A percentile compares a stretch with the other conserved stretches of the same genome.
phyloP scores from a whole-genome alignment of 2,329 filamentous ascomycete genomes.

The Monosporascus sp. region DNA sequence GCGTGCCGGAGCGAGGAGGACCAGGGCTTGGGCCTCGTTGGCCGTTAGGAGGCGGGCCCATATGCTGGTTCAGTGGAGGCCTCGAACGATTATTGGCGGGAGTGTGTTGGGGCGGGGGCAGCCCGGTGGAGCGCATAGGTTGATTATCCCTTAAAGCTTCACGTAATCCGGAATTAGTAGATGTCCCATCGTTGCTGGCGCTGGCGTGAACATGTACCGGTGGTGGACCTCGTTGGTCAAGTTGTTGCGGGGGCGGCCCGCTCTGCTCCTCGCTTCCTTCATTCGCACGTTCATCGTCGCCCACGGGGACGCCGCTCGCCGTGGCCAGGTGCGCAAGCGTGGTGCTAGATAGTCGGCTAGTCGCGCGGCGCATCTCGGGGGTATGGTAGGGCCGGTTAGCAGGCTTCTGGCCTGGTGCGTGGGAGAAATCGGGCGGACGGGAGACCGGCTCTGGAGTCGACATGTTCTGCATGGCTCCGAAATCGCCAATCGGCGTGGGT shows the following conservation, averaged over 20 bases:
- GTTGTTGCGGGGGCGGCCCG: slow-evolving; percentile 25
- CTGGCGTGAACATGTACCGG: slow-evolving; percentile 45
- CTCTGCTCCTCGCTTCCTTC: slow-evolving; percentile 27
- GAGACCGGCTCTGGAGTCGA: slow-evolving; percentile 71
- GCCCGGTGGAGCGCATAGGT: slow-evolving; percentile 29
- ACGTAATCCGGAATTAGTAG: slow-evolving; percentile 51
- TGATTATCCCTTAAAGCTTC: slow-evolving; percentile 43
- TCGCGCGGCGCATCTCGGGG: slow-evolving; percentile 72
- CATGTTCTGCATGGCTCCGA: slow-evolving; percentile 50
- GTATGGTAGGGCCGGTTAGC: slow-evolving; percentile 65
- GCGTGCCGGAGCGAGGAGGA: slow-evolving; percentile 14
- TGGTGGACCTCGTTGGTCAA: slow-evolving; percentile 34
- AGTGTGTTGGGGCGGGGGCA: slow-evolving; percentile 36
- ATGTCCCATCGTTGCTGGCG: slow-evolving; percentile 40
- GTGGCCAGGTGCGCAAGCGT: slow-evolving; percentile 77
- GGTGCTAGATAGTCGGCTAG: slow-evolving; percentile 74
- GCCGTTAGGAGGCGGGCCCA: slow-evolving; percentile 22
- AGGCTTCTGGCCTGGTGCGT: slow-evolving; percentile 67
- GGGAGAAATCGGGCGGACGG: slow-evolving; percentile 72
- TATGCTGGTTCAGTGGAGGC: slow-evolving; percentile 36
- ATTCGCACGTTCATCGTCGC: slow-evolving; percentile 24
- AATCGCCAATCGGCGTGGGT: slow-evolving; percentile 40
- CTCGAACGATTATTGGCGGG: slow-evolving; percentile 36
- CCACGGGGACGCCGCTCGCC: slow-evolving; percentile 49
- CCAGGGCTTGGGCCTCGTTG: slow-evolving; percentile 28